Evolutionary conservation across 306 rosid genomes (phyloP), one percentile per base, ranked within the genome.

Genomic region (Begonia fuchsioides): DNA sequence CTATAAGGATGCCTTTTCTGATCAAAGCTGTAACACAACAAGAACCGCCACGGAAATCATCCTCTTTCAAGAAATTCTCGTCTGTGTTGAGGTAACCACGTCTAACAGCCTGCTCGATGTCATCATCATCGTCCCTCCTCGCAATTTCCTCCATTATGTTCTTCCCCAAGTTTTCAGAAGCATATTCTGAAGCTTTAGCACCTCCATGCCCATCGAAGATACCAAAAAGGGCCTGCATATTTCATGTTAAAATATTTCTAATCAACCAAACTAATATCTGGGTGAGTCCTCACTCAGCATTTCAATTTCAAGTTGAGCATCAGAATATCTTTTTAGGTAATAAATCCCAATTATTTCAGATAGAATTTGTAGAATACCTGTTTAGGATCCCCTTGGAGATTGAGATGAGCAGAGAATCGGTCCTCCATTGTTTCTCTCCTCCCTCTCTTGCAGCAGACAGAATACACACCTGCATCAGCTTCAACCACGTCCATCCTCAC

Each of bases 141-240:
- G 49, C 60, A 19, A 85, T 68, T 65, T 81, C 87, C 38, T 75
- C 84, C 47, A 82, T 20, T 17, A 90, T 59, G 52, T 82, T 85
- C 73, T 71, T 85, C 43, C 62, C 71, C 48, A 90, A 77, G 70
- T 90, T 79, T 13, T 63, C 65, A 4, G 98, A 84, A 2, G 92
- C 93, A 63, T 68, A 90, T 54, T 85, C 92, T 0, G 95, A 95
- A 32, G 95, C 95, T 55, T 85, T 81, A 0, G 75, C 69, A 54
- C 98, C 98, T 15, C 98, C 95, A 20, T 90, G 95, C n/a, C 98
- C 95, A 66, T 85, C 98, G 65, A 72, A 90, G 53, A 90, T 51
- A 10, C 95, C 98, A 18, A 90, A 90, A 59, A 90, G 64, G 10
- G 95, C 92, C 98, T 90, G 95, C 58, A 26, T n/a, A n/a, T n/a